Base-by-base conservation (phyloP, 345 rosid genomes). In the Lenwebbia sp. region DNA sequence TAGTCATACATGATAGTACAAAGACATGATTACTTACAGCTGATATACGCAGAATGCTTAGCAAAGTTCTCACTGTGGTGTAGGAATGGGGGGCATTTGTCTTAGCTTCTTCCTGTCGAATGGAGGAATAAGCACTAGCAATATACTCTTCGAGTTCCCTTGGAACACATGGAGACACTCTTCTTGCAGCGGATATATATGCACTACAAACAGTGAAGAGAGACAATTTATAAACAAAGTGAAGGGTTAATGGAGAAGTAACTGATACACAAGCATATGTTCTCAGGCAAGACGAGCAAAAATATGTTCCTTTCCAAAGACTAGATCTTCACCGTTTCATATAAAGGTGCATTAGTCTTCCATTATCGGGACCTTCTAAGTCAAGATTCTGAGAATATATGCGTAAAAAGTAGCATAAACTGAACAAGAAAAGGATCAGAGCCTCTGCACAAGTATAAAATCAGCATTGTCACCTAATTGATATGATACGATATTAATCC, bases 81-180 rank as follows among this genome's bases (percentile, higher is more conserved):
- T 96, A 96, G 55, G 99, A 96, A 89, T 97, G 98, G 70, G 99
- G 98, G 70, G 96, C 89, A 84, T 91, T 95, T 74, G 99, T 92
- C 90, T 91, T 93, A 26, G 99, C 98, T 92, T 97, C 99, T 91
- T 97, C 99, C 90, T 96, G 99, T 40, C 99, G 94, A 89, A 97
- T 95, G 89, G 93, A 92, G 83, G 96, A 96, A 89, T 97, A 97
- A 70, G 99, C 98, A 78, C 95, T 93, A 86, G 99, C 98, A 87
- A 95, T 91, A 82, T 96, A 97, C 89, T 97, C 99, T 90, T 96
- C 99, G 50, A 97, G 86, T 88, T 97, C 99, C 87, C 88, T 92
- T 83, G 98, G 99, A 51, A 97, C 91, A 84, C 87, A 92, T 84
- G 99, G 99, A 50, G 97, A 94, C 83, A 93, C 70, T 93, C 94